Evolutionary conservation across 352 stramenopile species (phyloP).

Genomic region (Aphanomyces invadans): DNA sequence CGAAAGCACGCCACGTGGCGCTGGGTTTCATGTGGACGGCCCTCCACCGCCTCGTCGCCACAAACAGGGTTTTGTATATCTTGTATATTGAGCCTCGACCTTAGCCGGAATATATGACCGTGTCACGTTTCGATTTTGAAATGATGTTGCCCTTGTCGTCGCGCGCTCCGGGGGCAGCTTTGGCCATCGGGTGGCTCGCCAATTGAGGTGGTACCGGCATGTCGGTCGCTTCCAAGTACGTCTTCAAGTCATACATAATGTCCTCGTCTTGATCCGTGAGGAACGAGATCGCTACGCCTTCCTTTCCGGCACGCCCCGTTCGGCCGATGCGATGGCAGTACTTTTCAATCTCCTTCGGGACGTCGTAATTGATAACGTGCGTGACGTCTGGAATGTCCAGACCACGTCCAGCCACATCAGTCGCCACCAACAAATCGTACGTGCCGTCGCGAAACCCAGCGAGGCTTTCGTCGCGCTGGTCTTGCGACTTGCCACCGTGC

Average conservation of each 20-base stretch:
- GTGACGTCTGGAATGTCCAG: constrained; percentile 98
- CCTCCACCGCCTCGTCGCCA: no score
- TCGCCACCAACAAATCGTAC: constrained; percentile 89
- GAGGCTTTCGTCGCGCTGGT: constrained; percentile 90
- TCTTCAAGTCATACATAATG: constrained; percentile 95
- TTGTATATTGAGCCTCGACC: no score
- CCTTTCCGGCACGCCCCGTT: constrained; percentile 95
- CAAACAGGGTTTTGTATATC: no score
- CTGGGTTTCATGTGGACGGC: no score
- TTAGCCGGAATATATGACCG: constrained; percentile 82
- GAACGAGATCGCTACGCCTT: constrained; percentile 95
- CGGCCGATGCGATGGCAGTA: constrained; percentile 98
- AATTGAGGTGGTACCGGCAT: constrained; percentile 92
- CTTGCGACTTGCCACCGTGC: constrained; percentile 96
- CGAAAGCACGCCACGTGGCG: no score
- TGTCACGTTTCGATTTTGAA: constrained; percentile 78
- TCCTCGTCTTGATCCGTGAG: constrained; percentile 96
- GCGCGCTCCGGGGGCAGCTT: constrained; percentile 67
- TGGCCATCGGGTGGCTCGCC: constrained; percentile 88
- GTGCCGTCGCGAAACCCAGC: constrained; percentile 84
- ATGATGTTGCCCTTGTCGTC: constrained; percentile 85
- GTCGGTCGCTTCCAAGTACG: constrained; percentile 94
- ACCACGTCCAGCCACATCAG: constrained; percentile 91
- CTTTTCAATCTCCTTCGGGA: constrained; percentile 96
- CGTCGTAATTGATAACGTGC: constrained; percentile 98